phyloP scores from a whole-genome alignment of 2,329 filamentous ascomycete species.

The Ophiostoma angusticollis region DNA sequence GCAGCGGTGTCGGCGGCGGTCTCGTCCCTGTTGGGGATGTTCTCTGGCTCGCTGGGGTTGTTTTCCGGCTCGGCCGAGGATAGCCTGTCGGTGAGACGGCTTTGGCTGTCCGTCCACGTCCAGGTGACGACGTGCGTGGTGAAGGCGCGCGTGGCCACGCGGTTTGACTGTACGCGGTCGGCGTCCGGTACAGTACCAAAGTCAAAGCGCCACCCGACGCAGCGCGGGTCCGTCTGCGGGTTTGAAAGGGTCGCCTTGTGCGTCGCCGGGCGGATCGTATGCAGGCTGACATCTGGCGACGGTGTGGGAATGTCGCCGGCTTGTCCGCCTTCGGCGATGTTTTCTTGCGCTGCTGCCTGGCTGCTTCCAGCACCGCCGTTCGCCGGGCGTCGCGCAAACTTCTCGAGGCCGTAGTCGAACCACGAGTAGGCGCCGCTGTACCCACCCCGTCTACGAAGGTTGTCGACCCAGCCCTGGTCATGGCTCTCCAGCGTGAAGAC shows the following conservation, averaged over 20 bases:
- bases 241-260: background rate
- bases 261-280: background rate
- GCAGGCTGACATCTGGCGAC: background rate
- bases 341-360: background rate
- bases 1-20: constrained; percentile 16
- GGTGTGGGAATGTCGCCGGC: background rate
- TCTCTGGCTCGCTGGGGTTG: background rate
- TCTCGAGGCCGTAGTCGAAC: constrained; percentile 51
- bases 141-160: constrained; percentile 21
- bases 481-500: constrained; percentile 44
- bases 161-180: constrained; percentile 37
- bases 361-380: constrained; percentile 12
- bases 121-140: constrained; percentile 38
- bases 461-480: constrained; percentile 46
- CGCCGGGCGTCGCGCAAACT: too few species aligned
- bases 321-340: background rate
- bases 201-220: constrained; percentile 23
- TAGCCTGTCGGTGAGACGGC: constrained; percentile 9
- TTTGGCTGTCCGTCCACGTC: constrained; percentile 36
- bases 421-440: constrained; percentile 44
- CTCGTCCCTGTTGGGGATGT: constrained; percentile 14
- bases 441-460: constrained; percentile 20
- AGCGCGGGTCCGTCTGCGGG: background rate
- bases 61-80: constrained; percentile 19
- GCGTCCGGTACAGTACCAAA: constrained; percentile 24